Evolutionary conservation across 2,329 filamentous ascomycete genomes (phyloP).

Genomic region (Aspergillus sp.): DNA sequence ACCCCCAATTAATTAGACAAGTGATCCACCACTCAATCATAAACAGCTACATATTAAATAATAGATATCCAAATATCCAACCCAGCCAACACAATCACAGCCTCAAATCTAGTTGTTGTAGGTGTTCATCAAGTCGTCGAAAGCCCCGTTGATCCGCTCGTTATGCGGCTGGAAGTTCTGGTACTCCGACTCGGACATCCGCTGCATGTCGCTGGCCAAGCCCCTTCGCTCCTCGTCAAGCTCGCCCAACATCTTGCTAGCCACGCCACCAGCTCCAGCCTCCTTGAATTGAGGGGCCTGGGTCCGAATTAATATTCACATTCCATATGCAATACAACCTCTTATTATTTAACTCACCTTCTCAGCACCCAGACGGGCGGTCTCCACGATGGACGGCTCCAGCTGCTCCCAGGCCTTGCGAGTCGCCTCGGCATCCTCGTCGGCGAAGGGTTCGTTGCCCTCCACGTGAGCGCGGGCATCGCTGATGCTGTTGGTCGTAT

Average conservation of each 20-base stretch:
- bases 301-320: no score
- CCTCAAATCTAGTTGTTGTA: background rate
- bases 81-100: background rate
- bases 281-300: background rate
- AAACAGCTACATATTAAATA: no score
- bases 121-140: background rate
- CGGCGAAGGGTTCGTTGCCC: background rate
- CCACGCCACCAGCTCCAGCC: background rate
- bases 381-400: background rate
- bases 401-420: background rate
- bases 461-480: background rate
- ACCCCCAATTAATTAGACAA: no score
- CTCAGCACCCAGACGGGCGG: background rate
- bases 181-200: background rate
- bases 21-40: no score
- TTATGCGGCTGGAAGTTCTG: background rate
- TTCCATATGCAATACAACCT: background rate
- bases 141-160: background rate
- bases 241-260: background rate
- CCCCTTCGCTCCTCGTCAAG: background rate
- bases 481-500: background rate
- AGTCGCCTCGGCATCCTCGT: background rate
- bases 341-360: background rate
- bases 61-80: no score
- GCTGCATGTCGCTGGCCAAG: background rate